Percentiles rank a stretch among this genome's conserved stretches.
Evolutionary conservation across 139 green algal genomes (phyloP).

Genomic region (Chlamydomonas applanata): DNA sequence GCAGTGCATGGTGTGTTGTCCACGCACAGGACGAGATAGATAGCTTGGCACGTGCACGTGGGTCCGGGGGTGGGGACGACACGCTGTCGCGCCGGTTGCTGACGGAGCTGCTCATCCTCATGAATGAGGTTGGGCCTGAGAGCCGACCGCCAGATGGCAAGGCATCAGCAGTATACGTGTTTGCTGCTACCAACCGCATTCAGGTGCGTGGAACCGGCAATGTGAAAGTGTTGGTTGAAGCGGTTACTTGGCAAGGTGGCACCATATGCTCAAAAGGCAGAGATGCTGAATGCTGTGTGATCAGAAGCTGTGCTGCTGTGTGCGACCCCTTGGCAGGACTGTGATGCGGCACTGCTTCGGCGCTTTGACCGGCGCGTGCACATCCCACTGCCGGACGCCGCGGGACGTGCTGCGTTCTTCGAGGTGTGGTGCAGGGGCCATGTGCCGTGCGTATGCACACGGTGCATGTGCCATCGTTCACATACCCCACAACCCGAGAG

Average conservation of each 20-base stretch:
- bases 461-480: slow-evolving; percentile 3
- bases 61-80: slow-evolving; percentile 34
- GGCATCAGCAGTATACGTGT: slow-evolving; percentile 33
- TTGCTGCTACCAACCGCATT: slow-evolving; percentile 65
- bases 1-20: no score
- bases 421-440: neutral
- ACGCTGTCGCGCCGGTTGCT: slow-evolving; percentile 44
- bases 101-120: slow-evolving; percentile 65
- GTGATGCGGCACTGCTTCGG: slow-evolving; percentile 56
- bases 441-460: neutral
- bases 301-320: no score
- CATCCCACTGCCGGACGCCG: slow-evolving; percentile 47
- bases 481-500: no score
- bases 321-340: slow-evolving; percentile 50
- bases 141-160: neutral
- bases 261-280: no score
- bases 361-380: slow-evolving; percentile 56
- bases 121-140: slow-evolving; percentile 7
- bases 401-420: slow-evolving; percentile 43
- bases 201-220: slow-evolving; percentile 34
- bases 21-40: slow-evolving; percentile 61
- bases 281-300: no score
- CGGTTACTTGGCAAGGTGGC: no score
- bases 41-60: slow-evolving; percentile 33
- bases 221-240: no score